Evolutionary conservation across 805 yeast genomes (phyloP).

Genomic region (Pichia scutulata): DNA sequence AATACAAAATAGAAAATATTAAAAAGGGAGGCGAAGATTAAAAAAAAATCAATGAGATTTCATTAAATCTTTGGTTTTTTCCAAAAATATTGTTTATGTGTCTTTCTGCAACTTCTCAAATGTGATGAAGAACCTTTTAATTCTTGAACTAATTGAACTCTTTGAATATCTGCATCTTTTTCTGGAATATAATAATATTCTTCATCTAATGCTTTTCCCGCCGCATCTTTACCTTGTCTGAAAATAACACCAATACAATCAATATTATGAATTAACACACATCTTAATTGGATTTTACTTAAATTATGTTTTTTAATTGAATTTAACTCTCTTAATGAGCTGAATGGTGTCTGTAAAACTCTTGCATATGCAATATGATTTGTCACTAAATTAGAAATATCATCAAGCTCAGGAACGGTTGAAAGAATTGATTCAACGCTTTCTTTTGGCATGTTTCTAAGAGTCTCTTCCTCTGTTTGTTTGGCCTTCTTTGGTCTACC

Average conservation of each 20-base stretch:
- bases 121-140: conserved; percentile 70
- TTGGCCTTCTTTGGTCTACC: conserved; percentile 8
- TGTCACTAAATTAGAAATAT: conserved; percentile 56
- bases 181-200: conserved; percentile 90
- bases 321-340: conserved; percentile 50
- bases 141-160: conserved; percentile 63
- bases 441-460: conserved; percentile 16
- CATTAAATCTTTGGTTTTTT: conserved; percentile 39
- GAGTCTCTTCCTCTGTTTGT: conserved; percentile 9
- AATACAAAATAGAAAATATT: neutral
- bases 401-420: conserved; percentile 36
- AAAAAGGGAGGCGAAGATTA: neutral
- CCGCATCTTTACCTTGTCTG: conserved; percentile 91
- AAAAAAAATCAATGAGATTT: neutral
- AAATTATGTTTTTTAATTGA: conserved; percentile 45
- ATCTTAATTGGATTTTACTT: conserved; percentile 37
- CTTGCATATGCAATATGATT: conserved; percentile 90
- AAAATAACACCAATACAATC: conserved; percentile 80
- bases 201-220: conserved; percentile 89
- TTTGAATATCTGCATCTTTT: conserved; percentile 61
- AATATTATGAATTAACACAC: conserved; percentile 35
- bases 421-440: conserved; percentile 25
- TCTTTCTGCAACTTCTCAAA: conserved; percentile 82
- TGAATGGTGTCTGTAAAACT: conserved; percentile 79
- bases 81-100: conserved; percentile 86